Evolutionary conservation across 1,284 basidiomycete species (phyloP).

Genomic region (Ganoderma lingzhi): DNA sequence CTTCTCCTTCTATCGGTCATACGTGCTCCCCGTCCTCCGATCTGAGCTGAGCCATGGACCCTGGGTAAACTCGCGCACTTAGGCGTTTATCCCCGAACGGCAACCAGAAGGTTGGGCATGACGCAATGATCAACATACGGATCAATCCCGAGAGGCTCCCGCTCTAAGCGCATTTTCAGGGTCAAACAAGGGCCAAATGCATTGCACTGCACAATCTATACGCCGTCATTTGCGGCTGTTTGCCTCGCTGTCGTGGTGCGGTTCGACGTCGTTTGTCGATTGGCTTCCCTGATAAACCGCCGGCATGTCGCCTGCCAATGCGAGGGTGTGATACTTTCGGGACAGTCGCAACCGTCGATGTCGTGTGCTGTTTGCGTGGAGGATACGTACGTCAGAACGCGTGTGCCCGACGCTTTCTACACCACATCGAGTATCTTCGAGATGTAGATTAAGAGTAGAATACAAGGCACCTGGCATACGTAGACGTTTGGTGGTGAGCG

Average conservation of each 20-base stretch:
- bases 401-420: neutral
- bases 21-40: conserved; percentile 5
- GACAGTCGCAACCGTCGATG: neutral
- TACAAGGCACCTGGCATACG: conserved; percentile 13
- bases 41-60: conserved; percentile 10
- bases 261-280: neutral
- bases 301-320: neutral
- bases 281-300: neutral
- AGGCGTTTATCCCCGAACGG: conserved; percentile 14
- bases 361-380: neutral
- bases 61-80: conserved; percentile 7
- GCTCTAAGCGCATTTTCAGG: neutral
- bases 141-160: conserved; percentile 11
- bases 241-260: neutral
- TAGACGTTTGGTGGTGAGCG: conserved; percentile 10
- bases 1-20: conserved; percentile 3
- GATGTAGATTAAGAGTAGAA: conserved; percentile 13
- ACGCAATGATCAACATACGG: conserved; percentile 30
- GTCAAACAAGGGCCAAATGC: too few species aligned
- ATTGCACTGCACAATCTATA: neutral
- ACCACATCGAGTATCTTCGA: neutral
- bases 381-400: neutral
- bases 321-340: neutral
- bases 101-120: conserved; percentile 14
- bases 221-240: conserved; percentile 9